These are phyloP conservation scores for Fraxinus angustifolia DNA, from an alignment of 305 asterid genomes.

Conservation along the genomic window DNA sequence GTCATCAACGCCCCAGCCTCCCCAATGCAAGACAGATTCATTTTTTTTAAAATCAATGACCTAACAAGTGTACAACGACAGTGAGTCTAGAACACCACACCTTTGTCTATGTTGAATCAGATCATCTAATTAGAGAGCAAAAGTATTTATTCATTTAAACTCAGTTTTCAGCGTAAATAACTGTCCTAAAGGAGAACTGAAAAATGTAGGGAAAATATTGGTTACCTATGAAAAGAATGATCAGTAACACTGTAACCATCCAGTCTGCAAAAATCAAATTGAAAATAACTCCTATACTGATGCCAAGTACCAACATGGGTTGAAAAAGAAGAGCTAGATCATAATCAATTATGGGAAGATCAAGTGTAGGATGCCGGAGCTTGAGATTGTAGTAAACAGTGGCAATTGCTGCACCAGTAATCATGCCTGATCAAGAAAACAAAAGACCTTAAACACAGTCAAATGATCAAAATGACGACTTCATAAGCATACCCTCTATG, in stretches of 20 bases:
- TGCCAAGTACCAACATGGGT: neutral
- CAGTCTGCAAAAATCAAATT: slow-evolving; percentile 60
- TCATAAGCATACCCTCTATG: neutral
- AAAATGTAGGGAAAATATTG: neutral
- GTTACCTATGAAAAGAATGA: slow-evolving; percentile 55
- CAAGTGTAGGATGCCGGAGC: neutral
- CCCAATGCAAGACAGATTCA: neutral
- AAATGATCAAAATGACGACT: neutral
- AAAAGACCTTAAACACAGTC: neutral
- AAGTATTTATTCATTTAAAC: neutral
- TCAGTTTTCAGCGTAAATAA: neutral
- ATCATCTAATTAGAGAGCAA: neutral
- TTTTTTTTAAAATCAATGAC: neutral
- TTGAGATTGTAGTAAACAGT: neutral
- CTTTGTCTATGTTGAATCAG: neutral
- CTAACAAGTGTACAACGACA: neutral
- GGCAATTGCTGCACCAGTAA: neutral
- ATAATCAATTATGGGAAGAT: neutral
- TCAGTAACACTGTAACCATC: slow-evolving; percentile 57
- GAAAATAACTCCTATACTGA: neutral
- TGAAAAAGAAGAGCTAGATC: neutral
- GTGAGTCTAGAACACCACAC: neutral
- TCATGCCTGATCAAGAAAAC: neutral
- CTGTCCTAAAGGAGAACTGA: slow-evolving; percentile 1
- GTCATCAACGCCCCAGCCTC: neutral